Evolutionary conservation across 441 rosid species (phyloP).

Genomic region (Syzygium malaccense): DNA sequence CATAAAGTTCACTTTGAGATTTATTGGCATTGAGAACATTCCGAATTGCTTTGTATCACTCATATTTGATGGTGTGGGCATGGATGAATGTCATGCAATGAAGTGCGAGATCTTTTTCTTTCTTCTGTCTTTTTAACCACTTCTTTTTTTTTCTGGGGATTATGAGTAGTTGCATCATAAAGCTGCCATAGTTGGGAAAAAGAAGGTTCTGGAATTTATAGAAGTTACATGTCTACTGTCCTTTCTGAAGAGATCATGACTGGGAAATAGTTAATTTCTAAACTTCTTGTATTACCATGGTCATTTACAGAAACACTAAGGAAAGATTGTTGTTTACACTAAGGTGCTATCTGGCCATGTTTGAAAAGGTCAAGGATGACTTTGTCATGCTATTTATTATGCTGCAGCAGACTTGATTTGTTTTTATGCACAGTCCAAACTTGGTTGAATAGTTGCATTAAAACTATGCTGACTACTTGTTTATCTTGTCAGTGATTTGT

Average conservation of each 20-base stretch:
- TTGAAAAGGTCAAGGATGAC: background rate
- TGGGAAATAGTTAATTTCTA: background rate
- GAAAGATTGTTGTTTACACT: background rate
- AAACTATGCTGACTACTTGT: background rate
- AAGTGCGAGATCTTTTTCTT: background rate
- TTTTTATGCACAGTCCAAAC: background rate
- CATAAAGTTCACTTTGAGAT: background rate
- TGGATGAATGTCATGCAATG: background rate
- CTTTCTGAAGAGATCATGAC: background rate
- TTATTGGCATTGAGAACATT: background rate
- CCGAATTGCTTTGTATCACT: background rate
- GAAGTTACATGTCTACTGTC: background rate
- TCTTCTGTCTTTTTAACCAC: background rate
- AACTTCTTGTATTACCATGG: background rate
- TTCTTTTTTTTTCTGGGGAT: background rate
- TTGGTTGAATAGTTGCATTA: background rate
- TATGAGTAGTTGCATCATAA: background rate
- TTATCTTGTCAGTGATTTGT: background rate
- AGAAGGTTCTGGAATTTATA: background rate
- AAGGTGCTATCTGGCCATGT: background rate
- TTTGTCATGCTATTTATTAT: background rate
- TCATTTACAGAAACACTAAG: background rate
- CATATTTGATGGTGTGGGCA: background rate
- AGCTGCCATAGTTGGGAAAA: background rate
- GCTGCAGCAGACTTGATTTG: background rate